These are phyloP conservation scores for Dalbergia cochinchinensis DNA, from an alignment of 306 rosid species.

Conservation along the genomic window DNA sequence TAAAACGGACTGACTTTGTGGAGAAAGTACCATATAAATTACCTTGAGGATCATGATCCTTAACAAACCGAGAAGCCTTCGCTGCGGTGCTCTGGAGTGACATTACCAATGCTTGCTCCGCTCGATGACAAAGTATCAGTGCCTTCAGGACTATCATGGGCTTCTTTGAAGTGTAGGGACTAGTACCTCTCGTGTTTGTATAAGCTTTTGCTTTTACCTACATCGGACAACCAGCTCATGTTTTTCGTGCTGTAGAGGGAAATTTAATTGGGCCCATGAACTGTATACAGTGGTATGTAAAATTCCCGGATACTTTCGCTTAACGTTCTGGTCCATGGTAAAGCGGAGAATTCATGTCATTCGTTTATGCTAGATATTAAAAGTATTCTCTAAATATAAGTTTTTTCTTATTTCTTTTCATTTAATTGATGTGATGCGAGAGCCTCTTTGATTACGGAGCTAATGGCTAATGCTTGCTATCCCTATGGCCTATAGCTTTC, in stretches of 20 bases:
- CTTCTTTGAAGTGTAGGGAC: slow-evolving; percentile 22
- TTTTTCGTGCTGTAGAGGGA: slow-evolving; percentile 19
- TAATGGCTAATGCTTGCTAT: background rate
- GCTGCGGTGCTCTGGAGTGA: slow-evolving; percentile 8
- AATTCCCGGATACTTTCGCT: background rate
- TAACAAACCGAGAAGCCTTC: background rate
- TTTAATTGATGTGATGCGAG: background rate
- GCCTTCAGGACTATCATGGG: slow-evolving; percentile 31
- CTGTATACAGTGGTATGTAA: background rate
- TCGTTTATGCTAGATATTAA: background rate
- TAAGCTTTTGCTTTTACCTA: slow-evolving; percentile 34
- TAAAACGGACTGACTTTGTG: slow-evolving; percentile 20
- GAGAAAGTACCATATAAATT: slow-evolving; percentile 16
- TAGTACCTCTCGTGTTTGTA: slow-evolving; percentile 19
- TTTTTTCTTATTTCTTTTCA: too few species aligned
- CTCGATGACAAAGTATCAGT: slow-evolving; percentile 9
- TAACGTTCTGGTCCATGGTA: background rate
- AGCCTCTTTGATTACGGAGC: too few species aligned
- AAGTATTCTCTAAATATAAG: background rate
- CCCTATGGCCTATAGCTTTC: too few species aligned
- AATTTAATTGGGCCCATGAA: background rate
- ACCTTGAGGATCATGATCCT: slow-evolving; percentile 1
- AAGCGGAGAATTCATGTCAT: background rate
- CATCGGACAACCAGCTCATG: slow-evolving; percentile 24
- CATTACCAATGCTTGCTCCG: background rate